Base-by-base conservation (phyloP, 768 basidiomycete species). In the Phaeotremella skinneri region DNA sequence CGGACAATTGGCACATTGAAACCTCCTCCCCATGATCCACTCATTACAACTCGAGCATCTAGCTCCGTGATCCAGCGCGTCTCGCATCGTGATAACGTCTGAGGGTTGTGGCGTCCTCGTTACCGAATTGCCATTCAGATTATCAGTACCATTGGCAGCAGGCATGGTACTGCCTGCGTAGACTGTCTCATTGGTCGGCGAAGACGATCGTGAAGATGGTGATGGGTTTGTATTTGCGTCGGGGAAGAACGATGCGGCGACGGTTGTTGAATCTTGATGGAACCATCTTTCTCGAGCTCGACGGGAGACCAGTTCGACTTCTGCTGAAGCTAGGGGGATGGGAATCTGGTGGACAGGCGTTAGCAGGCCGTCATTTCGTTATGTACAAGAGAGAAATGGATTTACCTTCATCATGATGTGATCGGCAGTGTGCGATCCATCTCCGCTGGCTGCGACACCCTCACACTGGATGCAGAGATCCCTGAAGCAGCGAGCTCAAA, bases 351-450 rank as follows among this genome's bases (percentile, higher is more conserved):
- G 32, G 20, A 23, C 30, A 26, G 23, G 2, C 30, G 23, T 27
- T 23, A 52, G 32, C 2, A 55, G 55, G 23, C 26, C 4, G 16
- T 23, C 2, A 30, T 16, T 3, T 25, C 32, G n/a, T 20, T 17
- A 13, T 39, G 7, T 21, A 25, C 21, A 25, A 13, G n/a, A 5
- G 14, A n/a, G 16, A 47, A 21, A 13, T 34, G 20, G 4, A 54
- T 74, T 47, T 59, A 89, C 91, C 85, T 97, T 97, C 78, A 97
- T 89, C 83, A 94, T 84, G 64, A 94, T 91, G 70, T 97, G 92
- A 30, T 77, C 74, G 1, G 75, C 61, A 5, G 73, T 66, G 53
- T 77, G 77, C 5, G 65, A 62, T 3, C 66, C 66, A 27, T 55
- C 50, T 34, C 45, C 56, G 37, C 39, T 34, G 17, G 50, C 57